These are phyloP conservation scores for Pseudogymnoascus sp. DNA, from an alignment of 2,329 filamentous ascomycete genomes.

Conservation along the genomic window DNA sequence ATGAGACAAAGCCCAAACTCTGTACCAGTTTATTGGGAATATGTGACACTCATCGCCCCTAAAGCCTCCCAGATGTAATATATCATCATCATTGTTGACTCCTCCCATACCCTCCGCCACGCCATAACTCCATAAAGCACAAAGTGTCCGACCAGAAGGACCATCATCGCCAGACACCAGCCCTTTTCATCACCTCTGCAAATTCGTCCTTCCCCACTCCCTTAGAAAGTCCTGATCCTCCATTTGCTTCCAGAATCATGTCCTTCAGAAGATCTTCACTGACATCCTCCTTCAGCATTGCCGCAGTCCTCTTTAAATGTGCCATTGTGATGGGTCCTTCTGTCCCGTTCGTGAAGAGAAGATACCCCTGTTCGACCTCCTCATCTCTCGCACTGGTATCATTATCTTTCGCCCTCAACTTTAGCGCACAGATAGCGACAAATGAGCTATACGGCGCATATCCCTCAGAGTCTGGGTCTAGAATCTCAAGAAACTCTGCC, in stretches of 20 bases:
- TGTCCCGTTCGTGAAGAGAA: constrained; percentile 60
- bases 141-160: neutral
- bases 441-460: constrained; percentile 74
- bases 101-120: neutral
- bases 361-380: constrained; percentile 76
- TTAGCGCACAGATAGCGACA: constrained; percentile 79
- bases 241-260: constrained; percentile 94
- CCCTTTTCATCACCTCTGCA: constrained; percentile 25
- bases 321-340: constrained; percentile 65
- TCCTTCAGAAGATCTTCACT: constrained; percentile 76
- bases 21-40: neutral
- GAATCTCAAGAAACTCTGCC: constrained; percentile 64
- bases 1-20: neutral
- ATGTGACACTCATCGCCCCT: constrained; percentile 5
- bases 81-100: neutral
- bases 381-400: constrained; percentile 46
- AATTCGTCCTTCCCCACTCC: constrained; percentile 58
- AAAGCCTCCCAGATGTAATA: constrained; percentile 3
- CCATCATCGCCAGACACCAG: constrained; percentile 24
- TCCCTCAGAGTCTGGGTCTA: constrained; percentile 76
- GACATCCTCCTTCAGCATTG: constrained; percentile 74
- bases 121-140: constrained; percentile 8
- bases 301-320: constrained; percentile 71
- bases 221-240: constrained; percentile 59
- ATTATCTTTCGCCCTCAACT: constrained; percentile 56